Percentiles rank a stretch among this genome's conserved stretches.
phyloP scores from a whole-genome alignment of 2,329 filamentous ascomycete genomes.

The Ciborinia camelliae region DNA sequence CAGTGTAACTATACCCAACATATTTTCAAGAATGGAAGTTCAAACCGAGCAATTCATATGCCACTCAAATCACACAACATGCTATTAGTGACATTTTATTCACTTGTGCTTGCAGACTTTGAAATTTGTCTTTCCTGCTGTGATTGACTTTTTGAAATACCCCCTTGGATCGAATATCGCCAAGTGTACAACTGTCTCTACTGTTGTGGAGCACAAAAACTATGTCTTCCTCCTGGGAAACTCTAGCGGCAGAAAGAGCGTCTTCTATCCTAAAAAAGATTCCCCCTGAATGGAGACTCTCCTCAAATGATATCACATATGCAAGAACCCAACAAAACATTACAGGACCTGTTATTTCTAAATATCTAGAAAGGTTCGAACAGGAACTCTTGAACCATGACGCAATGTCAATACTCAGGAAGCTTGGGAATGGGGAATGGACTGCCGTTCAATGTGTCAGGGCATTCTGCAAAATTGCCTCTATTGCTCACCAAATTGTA shows the following conservation, averaged over 20 bases:
- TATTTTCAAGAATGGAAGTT: neutral
- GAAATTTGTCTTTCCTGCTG: neutral
- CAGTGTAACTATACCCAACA: constrained; percentile 13
- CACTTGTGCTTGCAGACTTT: neutral
- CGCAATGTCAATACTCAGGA: constrained; percentile 49
- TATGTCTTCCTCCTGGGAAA: constrained; percentile 6
- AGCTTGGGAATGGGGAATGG: constrained; percentile 51
- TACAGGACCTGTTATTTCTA: constrained; percentile 37
- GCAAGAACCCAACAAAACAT: constrained; percentile 1
- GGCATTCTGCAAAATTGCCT: constrained; percentile 51
- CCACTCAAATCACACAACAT: constrained; percentile 8
- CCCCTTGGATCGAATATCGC: neutral
- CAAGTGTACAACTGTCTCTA: neutral
- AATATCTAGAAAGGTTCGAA: constrained; percentile 18
- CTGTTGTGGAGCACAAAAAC: neutral
- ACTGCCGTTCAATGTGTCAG: constrained; percentile 49
- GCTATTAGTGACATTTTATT: neutral
- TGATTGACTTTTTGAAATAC: neutral
- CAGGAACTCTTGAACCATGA: constrained; percentile 54
- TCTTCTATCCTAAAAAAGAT: constrained; percentile 6
- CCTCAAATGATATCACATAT: neutral
- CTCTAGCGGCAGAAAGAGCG: constrained; percentile 7
- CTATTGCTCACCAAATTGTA: constrained; percentile 52
- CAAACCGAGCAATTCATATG: neutral
- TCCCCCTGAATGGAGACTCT: constrained; percentile 8